phyloP scores from a whole-genome alignment of 2,329 filamentous ascomycete genomes.

The Penicillium sp. region DNA sequence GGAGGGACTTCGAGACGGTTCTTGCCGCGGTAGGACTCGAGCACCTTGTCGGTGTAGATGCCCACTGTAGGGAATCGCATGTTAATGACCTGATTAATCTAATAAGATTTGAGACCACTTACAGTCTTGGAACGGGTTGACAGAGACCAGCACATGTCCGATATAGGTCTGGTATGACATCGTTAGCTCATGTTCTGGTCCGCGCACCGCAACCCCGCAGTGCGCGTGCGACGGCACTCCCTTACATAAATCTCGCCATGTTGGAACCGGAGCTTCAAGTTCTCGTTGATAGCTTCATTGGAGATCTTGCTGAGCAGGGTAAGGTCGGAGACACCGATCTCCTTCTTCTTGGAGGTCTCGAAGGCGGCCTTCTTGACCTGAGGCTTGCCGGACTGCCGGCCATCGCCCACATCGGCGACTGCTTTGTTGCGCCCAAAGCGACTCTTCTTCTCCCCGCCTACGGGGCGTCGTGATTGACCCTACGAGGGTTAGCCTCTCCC shows the following conservation, averaged over 20 bases:
- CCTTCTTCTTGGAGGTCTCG: conserved; percentile 96
- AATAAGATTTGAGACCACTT: conserved; percentile 32
- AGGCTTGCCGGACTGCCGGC: conserved; percentile 48
- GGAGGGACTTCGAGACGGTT: conserved; percentile 90
- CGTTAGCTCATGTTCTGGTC: conserved; percentile 13
- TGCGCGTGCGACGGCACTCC: conserved; percentile 18
- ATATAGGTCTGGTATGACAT: conserved; percentile 70
- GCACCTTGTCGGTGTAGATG: conserved; percentile 92
- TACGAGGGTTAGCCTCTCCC: conserved; percentile 11
- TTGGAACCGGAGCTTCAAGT: conserved; percentile 96
- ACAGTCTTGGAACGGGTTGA: conserved; percentile 93
- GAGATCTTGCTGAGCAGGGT: conserved; percentile 97
- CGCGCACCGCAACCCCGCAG: conserved; percentile 15
- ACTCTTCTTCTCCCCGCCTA: conserved; percentile 41
- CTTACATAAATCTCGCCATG: conserved; percentile 89
- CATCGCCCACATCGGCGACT: conserved; percentile 40
- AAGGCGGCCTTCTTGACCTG: conserved; percentile 94
- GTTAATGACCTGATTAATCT: conserved; percentile 33
- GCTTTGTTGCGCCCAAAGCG: conserved; percentile 42
- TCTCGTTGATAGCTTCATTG: conserved; percentile 99
- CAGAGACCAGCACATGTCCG: conserved; percentile 96
- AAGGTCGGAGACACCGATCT: conserved; percentile 95
- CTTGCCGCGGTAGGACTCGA: conserved; percentile 93
- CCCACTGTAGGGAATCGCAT: conserved; percentile 54
- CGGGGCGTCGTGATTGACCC: conserved; percentile 43